phyloP scores from a whole-genome alignment of 2,329 filamentous ascomycete species.

The Mycosphaerella arachidis region DNA sequence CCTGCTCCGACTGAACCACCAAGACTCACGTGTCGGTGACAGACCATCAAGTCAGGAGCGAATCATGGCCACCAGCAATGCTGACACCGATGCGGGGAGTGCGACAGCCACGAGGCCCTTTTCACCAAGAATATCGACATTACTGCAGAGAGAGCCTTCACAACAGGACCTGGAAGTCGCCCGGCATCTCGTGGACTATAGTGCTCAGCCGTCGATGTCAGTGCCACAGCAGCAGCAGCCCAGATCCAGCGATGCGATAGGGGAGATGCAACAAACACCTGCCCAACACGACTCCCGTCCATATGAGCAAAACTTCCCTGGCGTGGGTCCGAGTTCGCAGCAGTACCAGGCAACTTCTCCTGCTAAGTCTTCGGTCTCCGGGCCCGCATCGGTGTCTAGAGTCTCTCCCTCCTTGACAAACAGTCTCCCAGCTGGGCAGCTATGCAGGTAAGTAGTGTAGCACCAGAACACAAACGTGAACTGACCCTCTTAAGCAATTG shows the following conservation, averaged over 20 bases:
- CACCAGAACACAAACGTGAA: neutral
- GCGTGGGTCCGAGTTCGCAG: neutral
- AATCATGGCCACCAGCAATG: slow-evolving; percentile 14
- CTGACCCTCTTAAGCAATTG: slow-evolving; percentile 67
- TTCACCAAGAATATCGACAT: slow-evolving; percentile 17
- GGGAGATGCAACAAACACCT: slow-evolving; percentile 3
- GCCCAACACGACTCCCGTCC: slow-evolving; percentile 1
- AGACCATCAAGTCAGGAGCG: neutral
- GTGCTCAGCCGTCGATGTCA: slow-evolving; percentile 19
- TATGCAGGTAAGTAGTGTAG: slow-evolving; percentile 60
- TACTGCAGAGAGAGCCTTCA: slow-evolving; percentile 36
- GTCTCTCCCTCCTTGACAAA: slow-evolving; percentile 19
- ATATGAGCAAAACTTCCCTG: neutral
- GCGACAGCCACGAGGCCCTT: slow-evolving; percentile 12
- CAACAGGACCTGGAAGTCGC: slow-evolving; percentile 49
- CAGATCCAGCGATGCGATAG: slow-evolving; percentile 1
- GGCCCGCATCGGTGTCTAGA: slow-evolving; percentile 7
- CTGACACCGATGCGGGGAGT: slow-evolving; percentile 1
- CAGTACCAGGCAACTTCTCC: slow-evolving; percentile 12
- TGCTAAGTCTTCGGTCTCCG: slow-evolving; percentile 6
- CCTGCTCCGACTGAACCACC: neutral
- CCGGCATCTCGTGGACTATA: slow-evolving; percentile 45
- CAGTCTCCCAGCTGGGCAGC: slow-evolving; percentile 54
- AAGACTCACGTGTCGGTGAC: neutral
- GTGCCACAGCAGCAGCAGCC: slow-evolving; percentile 8